These are phyloP conservation scores for Nemania sp. DNA, from an alignment of 2,329 filamentous ascomycete species.

Conservation along the genomic window DNA sequence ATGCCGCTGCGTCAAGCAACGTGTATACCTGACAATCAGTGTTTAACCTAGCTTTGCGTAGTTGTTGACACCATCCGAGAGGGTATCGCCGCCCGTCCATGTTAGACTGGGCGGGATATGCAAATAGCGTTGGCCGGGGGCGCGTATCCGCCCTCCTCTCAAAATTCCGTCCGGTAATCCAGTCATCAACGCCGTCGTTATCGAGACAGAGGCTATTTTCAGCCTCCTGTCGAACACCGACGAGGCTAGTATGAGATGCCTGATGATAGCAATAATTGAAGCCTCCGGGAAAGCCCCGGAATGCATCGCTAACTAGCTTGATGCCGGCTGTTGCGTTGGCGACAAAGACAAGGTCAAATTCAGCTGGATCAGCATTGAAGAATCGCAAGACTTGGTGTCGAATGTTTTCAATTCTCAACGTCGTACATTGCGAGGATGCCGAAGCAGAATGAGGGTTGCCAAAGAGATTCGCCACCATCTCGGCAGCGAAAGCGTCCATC, in stretches of 20 bases:
- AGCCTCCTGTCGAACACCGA: constrained; percentile 83
- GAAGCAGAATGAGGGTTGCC: constrained; percentile 95
- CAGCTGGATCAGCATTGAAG: constrained; percentile 82
- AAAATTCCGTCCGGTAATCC: constrained; percentile 63
- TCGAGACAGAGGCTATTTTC: constrained; percentile 73
- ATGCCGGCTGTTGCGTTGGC: constrained; percentile 72
- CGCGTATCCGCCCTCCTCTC: constrained; percentile 46
- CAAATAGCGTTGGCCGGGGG: constrained; percentile 66
- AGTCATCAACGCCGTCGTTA: constrained; percentile 72
- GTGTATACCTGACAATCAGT: constrained; percentile 65
- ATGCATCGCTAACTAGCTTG: constrained; percentile 76
- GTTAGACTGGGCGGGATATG: constrained; percentile 92
- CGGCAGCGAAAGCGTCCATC: constrained; percentile 81
- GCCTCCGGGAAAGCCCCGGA: constrained; percentile 75
- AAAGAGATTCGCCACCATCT: constrained; percentile 82
- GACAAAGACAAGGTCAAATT: constrained; percentile 82
- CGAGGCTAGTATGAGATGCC: constrained; percentile 86
- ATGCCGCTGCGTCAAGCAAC: constrained; percentile 85
- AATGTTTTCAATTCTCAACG: constrained; percentile 79
- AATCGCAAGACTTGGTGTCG: constrained; percentile 78
- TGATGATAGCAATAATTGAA: constrained; percentile 88
- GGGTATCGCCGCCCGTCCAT: constrained; percentile 86
- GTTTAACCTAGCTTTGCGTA: constrained; percentile 54
- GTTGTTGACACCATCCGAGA: constrained; percentile 71
- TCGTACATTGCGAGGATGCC: constrained; percentile 80